A percentile compares a stretch with the other conserved stretches of the same genome.
These are phyloP conservation scores for Coccinonectria pachysandricola DNA, from an alignment of 2,329 filamentous ascomycete genomes.

Conservation along the genomic window DNA sequence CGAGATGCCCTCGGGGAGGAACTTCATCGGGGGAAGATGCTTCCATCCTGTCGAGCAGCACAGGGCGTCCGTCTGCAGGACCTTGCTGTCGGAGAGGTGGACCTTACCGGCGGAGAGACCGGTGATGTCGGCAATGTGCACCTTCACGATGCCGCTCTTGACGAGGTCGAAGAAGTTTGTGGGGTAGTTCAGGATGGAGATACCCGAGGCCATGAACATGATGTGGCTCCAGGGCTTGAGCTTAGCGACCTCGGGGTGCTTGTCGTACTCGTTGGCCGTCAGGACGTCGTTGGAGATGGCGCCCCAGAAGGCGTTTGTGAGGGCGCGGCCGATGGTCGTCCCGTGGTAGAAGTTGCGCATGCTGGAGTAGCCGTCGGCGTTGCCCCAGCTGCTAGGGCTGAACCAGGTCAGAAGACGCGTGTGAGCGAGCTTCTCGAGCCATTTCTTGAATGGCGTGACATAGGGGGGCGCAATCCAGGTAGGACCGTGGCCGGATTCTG, in stretches of 20 bases:
- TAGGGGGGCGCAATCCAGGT: conserved; percentile 44
- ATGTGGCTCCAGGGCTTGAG: conserved; percentile 30
- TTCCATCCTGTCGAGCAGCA: conserved; percentile 52
- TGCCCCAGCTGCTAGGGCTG: conserved; percentile 55
- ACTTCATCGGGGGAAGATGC: conserved; percentile 39
- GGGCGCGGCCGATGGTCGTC: conserved; percentile 36
- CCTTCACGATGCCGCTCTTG: conserved; percentile 33
- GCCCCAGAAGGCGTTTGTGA: conserved; percentile 40
- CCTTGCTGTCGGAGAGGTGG: conserved; percentile 38
- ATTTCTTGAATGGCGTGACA: conserved; percentile 51
- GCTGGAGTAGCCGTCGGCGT: conserved; percentile 39
- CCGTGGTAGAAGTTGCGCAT: conserved; percentile 40
- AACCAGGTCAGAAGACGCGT: conserved; percentile 54
- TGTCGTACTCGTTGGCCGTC: conserved; percentile 34
- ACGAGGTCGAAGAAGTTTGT: conserved; percentile 42
- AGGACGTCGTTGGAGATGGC: conserved; percentile 37
- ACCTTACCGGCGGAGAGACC: conserved; percentile 32
- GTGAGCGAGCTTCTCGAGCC: conserved; percentile 46
- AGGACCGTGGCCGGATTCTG: conserved; percentile 40
- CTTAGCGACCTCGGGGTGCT: conserved; percentile 28
- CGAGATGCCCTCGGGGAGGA: conserved; percentile 37
- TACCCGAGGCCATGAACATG: conserved; percentile 37
- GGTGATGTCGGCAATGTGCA: conserved; percentile 38
- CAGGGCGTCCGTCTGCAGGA: conserved; percentile 38
- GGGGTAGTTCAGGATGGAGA: conserved; percentile 45